Conservation (phyloP, 2,329 filamentous ascomycete genomes). For the Cladophialophora immunda region DNA sequence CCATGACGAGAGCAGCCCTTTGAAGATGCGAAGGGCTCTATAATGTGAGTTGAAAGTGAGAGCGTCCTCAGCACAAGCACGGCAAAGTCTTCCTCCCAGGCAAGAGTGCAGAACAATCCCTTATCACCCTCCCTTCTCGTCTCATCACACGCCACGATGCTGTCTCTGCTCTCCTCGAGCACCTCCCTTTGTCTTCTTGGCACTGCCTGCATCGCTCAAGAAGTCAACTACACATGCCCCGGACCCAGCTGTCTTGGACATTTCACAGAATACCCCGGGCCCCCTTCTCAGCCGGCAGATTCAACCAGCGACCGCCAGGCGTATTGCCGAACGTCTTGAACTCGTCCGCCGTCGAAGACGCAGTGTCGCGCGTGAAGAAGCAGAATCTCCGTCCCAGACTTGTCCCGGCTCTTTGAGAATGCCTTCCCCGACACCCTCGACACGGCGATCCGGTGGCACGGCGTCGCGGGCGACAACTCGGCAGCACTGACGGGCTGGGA, state of each 20-base stretch:
- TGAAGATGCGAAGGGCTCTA: too few relatives aligned
- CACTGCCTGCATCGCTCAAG: background rate
- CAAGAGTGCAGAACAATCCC: background rate
- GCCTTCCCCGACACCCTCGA: constrained; percentile 91
- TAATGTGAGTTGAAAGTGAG: background rate
- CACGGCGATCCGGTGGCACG: constrained; percentile 88
- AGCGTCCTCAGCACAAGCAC: background rate
- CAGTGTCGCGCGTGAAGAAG: background rate
- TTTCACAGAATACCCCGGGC: constrained; percentile 2
- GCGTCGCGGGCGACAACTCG: constrained; percentile 70
- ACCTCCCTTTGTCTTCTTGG: background rate
- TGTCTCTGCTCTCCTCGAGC: background rate
- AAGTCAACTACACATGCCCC: constrained; percentile 17
- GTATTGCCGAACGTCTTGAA: constrained; percentile 14
- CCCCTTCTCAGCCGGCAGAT: constrained; percentile 8
- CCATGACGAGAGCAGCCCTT: background rate
- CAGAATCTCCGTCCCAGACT: constrained; percentile 85
- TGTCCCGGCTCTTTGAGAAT: constrained; percentile 93
- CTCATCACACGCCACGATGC: background rate
- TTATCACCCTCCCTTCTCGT: background rate
- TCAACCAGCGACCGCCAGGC: constrained; percentile 17
- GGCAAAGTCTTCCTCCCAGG: background rate
- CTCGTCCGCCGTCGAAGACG: constrained; percentile 17
- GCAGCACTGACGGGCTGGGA: constrained; percentile 73
- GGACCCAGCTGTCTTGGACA: constrained; percentile 7